Base-by-base conservation (phyloP, 345 rosid species). In the Hirschfeldia incana region DNA sequence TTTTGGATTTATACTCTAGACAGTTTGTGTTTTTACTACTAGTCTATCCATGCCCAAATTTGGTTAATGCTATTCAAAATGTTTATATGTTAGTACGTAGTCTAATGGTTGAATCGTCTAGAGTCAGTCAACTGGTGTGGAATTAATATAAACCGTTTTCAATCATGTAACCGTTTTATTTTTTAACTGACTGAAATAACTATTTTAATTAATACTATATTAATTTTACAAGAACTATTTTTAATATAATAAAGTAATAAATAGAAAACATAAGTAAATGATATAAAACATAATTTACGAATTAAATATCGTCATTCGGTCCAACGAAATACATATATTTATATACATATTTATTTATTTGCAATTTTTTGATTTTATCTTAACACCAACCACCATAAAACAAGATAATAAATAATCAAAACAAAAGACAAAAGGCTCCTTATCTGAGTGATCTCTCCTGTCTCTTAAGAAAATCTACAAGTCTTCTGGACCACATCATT, bases 401-500 rank as follows among this genome's bases (percentile, higher is more conserved):
- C 57, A 77, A 64, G 28, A 37, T 7, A 4, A 26, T 12, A 59
- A 59, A 26, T 15, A 55, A 28, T 67, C 8, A 6, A 33, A 49
- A 5, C 6, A 46, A 21, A 29, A 33, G n/a, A n/a, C 4, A 33
- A 33, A 34, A 58, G 68, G 65, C 21, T 78, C 32, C 72, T 65
- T 64, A 12, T 77, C 57, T 5, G 57, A 13, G 57, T 51, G 17
- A 51, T 51, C 34, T 51, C 57, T 34, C n/a, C 29, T 5, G 57
- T 70, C 71, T 37, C 11, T 29, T 4, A 11, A 28, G 15, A 36
- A 70, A 46, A 37, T 17, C 34, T 63, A 71, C 60, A 78, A 71
- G 76, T 71, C 67, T 57, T 57, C 3, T 55, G 76, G 81, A 39
- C 76, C 72, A 65, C 65, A 64, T 11, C 57, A 65, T 21, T 57